Conservation (phyloP, 176 grass and related monocot species). For the Rhynchospora tenuis region DNA sequence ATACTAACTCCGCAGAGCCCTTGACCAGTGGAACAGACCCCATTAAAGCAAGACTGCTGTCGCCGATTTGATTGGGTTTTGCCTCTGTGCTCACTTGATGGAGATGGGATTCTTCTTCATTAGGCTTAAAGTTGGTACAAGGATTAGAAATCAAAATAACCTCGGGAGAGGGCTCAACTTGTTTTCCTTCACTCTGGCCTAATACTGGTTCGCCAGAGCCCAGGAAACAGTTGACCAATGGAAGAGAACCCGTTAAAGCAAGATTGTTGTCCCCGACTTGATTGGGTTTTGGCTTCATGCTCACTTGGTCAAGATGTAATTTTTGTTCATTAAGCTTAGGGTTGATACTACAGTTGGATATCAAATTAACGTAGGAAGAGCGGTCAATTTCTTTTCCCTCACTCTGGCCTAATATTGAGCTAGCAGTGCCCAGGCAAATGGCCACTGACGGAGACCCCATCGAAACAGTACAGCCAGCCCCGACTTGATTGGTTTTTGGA, state of each 20-base stretch:
- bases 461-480: neutral
- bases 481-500: neutral
- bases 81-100: neutral
- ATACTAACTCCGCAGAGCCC: neutral
- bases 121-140: too few species aligned
- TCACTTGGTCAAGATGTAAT: neutral
- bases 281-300: neutral
- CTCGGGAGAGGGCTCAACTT: neutral
- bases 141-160: too few species aligned
- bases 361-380: too few species aligned
- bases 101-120: too few species aligned
- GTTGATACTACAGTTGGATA: too few species aligned
- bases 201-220: too few species aligned
- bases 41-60: neutral
- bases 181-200: neutral
- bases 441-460: neutral
- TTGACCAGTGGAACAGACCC: neutral
- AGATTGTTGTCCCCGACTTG: neutral
- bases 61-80: neutral
- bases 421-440: neutral
- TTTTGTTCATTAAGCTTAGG: too few species aligned
- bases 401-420: neutral
- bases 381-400: neutral
- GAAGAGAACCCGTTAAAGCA: neutral
- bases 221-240: neutral